Evolutionary conservation across 768 basidiomycete species (phyloP).

Genomic region (Kondoa malvinella): DNA sequence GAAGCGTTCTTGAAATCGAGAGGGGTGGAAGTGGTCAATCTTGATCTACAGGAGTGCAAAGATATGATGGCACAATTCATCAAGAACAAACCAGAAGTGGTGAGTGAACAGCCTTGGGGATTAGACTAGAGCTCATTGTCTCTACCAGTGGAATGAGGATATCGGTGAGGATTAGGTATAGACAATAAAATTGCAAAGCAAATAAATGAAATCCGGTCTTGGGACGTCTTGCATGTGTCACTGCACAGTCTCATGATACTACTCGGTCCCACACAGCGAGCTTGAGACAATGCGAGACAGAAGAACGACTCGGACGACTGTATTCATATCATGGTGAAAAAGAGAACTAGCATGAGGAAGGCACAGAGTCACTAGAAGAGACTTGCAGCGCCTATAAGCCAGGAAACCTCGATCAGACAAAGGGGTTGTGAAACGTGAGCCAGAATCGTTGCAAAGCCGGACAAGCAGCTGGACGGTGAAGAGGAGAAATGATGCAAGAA

Average conservation of each 20-base stretch:
- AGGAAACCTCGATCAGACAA: neutral
- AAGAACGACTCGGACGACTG: too few species aligned
- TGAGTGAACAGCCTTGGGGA: neutral
- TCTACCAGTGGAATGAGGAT: neutral
- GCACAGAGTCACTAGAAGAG: neutral
- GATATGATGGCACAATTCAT: constrained; percentile 4
- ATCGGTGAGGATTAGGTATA: neutral
- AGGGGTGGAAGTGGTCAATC: constrained; percentile 2
- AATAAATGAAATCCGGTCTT: too few species aligned
- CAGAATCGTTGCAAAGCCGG: too few species aligned
- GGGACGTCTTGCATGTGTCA: neutral
- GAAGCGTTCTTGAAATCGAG: neutral
- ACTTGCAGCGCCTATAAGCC: neutral
- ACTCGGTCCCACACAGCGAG: too few species aligned
- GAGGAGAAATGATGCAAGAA: too few species aligned
- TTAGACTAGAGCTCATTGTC: too few species aligned
- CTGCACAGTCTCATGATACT: too few species aligned
- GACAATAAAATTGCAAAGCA: too few species aligned
- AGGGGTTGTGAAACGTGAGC: neutral
- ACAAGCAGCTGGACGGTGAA: too few species aligned
- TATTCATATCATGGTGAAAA: too few species aligned
- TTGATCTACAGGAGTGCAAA: constrained; percentile 4
- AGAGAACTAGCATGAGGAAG: neutral
- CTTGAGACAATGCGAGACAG: too few species aligned
- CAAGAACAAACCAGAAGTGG: constrained; percentile 1